These are phyloP conservation scores for Nicotiana undulata DNA, from an alignment of 257 asterid genomes.

Conservation along the genomic window DNA sequence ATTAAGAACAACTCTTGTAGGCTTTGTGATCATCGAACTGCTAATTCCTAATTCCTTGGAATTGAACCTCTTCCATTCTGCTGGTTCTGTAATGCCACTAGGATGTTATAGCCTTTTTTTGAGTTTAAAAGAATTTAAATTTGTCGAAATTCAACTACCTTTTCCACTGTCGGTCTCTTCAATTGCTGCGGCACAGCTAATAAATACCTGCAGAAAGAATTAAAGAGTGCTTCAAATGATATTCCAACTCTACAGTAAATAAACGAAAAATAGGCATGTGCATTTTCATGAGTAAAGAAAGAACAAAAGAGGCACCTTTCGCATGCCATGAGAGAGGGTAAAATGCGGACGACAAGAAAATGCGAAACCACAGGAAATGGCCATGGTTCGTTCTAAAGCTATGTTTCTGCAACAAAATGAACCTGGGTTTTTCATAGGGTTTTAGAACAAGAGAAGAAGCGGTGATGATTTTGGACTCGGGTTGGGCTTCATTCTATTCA, in stretches of 20 bases:
- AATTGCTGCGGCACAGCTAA: conserved; percentile 42
- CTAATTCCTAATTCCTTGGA: conserved; percentile 73
- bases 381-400: conserved; percentile 23
- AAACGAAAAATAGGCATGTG: not conserved
- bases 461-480: not conserved
- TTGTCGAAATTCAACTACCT: conserved; percentile 19
- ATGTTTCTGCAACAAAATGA: not conserved
- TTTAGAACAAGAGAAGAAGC: not conserved
- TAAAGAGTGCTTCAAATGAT: not conserved
- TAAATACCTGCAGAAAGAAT: conserved; percentile 22
- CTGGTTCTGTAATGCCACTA: conserved; percentile 13
- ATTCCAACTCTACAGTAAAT: not conserved
- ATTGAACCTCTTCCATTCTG: conserved; percentile 57
- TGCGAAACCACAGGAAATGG: conserved; percentile 52
- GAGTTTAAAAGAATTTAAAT: not conserved
- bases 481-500: not conserved
- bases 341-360: conserved; percentile 41
- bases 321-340: conserved; percentile 4
- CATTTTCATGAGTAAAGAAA: not conserved
- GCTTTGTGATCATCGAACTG: conserved; percentile 57
- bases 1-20: conserved; percentile 66
- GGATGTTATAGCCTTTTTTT: conserved; percentile 21
- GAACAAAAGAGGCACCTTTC: conserved; percentile 3
- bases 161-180: conserved; percentile 45
- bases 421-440: not conserved